Base-by-base conservation (phyloP, 805 yeast species). In the Ogataea minuta region DNA sequence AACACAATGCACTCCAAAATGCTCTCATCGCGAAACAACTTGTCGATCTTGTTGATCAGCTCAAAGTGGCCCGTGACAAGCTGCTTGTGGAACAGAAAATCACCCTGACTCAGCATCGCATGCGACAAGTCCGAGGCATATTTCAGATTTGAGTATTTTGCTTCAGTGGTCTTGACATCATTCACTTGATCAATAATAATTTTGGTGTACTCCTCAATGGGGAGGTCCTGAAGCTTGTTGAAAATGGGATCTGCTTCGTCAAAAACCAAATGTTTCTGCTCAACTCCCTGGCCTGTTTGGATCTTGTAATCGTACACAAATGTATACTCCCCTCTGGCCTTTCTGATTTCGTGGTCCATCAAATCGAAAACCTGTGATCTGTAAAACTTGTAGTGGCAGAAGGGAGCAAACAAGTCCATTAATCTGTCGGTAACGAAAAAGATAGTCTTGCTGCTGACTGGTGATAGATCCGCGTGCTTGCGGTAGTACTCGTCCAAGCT, bases 361-460 rank as follows among this genome's bases (percentile, higher is more conserved):
- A 83, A 63, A 60, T 91, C 99, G 66, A 83, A 82, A 13, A 90
- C 84, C 85, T 90, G 81, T 4, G 97, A 90, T 63, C 91, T 95
- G 62, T 90, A 93, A 16, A 83, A 77, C 62, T 90, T 87, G 58
- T 88, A 96, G 60, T 93, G 98, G 39, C 90, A 63, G 32, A 93
- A 59, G 0, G 97, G 96, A 6, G 93, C 84, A 52, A 77, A 76
- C 34, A 84, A 67, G 59, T 95, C 99, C 57, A 89, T 58, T 2
- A 95, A 73, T 46, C 99, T 72, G 61, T 93, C 99, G 2, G 85
- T 69, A 13, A 93, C 77, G 23, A 93, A 61, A 48, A 91, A 71
- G 0, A 85, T 71, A 0, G 96, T 75, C 23, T 68, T 56, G 13
- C 54, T 54, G 14, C 50, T 52, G 46, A 66, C 63, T 1, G 79